A percentile compares a stretch with the other conserved stretches of the same genome.
Evolutionary conservation across 768 basidiomycete species (phyloP).

Genomic region (Lentinula sp.): DNA sequence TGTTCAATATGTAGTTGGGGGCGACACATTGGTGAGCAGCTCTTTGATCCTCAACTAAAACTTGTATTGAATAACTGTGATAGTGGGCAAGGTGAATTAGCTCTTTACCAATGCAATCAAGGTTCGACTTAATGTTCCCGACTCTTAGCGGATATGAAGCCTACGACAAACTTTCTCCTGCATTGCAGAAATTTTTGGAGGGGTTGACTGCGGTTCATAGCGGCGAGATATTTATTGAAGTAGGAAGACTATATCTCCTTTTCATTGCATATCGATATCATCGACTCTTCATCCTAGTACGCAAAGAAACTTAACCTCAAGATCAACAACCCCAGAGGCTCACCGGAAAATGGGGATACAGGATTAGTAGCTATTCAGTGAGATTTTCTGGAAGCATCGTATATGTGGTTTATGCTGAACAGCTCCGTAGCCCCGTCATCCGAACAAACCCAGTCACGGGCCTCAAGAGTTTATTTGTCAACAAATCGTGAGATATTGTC

Average conservation of each 20-base stretch:
- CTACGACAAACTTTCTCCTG: conserved; percentile 57
- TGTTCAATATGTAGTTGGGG: conserved; percentile 22
- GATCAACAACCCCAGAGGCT: conserved; percentile 40
- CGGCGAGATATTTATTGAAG: conserved; percentile 35
- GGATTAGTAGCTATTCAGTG: conserved; percentile 46
- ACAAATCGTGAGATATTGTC: conserved; percentile 31
- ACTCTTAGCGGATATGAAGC: conserved; percentile 46
- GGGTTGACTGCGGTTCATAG: conserved; percentile 52
- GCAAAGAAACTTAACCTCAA: conserved; percentile 20
- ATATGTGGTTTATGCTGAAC: background rate
- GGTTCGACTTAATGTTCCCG: background rate
- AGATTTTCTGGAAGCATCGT: conserved; percentile 9
- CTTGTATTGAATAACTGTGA: background rate
- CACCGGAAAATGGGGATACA: conserved; percentile 45
- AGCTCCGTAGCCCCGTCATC: conserved; percentile 35
- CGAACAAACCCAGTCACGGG: conserved; percentile 57
- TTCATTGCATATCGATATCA: background rate
- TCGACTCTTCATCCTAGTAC: conserved; percentile 17
- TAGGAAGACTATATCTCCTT: conserved; percentile 8
- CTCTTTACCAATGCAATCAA: too few relatives aligned
- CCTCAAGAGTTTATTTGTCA: conserved; percentile 52
- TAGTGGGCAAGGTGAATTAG: conserved; percentile 34
- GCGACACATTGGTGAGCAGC: conserved; percentile 33
- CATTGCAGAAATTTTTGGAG: conserved; percentile 47
- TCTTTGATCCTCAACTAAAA: background rate